Conservation (phyloP, 2,329 filamentous ascomycete species). For the Neofusicoccum cordaticola region DNA sequence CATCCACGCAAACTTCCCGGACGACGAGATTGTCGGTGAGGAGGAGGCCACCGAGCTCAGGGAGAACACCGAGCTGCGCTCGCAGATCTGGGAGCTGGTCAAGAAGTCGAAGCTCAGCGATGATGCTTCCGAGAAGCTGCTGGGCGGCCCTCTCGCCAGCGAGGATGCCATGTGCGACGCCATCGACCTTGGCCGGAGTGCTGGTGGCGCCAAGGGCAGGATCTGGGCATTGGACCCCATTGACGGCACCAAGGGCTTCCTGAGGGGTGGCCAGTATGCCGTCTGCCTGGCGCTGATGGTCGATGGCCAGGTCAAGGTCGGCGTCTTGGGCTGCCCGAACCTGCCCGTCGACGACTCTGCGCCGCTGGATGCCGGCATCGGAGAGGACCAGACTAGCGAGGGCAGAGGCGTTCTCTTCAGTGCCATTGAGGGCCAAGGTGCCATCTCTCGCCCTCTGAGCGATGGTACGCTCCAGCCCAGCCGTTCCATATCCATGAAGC, state of each 20-base stretch:
- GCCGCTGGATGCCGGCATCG: constrained; percentile 68
- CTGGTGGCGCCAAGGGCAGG: constrained; percentile 69
- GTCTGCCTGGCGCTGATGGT: constrained; percentile 90
- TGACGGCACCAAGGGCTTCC: constrained; percentile 95
- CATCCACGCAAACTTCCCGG: constrained; percentile 83
- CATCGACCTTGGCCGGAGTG: constrained; percentile 61
- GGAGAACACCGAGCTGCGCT: constrained; percentile 64
- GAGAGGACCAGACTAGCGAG: constrained; percentile 69
- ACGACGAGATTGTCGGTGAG: constrained; percentile 89
- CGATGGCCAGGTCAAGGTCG: constrained; percentile 89
- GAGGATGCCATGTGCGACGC: constrained; percentile 62
- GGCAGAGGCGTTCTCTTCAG: constrained; percentile 86
- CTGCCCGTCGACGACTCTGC: constrained; percentile 80
- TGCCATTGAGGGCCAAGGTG: constrained; percentile 75
- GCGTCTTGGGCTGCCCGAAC: constrained; percentile 93
- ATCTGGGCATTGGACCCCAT: constrained; percentile 98
- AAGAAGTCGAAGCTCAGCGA: constrained; percentile 68
- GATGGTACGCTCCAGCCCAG: constrained; percentile 53
- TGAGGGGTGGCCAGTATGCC: constrained; percentile 94
- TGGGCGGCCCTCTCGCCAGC: constrained; percentile 67
- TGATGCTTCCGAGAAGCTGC: constrained; percentile 59
- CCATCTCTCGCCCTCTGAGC: constrained; percentile 71
- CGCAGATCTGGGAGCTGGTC: constrained; percentile 83
- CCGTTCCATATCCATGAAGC: constrained; percentile 75
- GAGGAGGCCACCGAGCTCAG: constrained; percentile 84